Percentiles rank a stretch among this genome's conserved stretches.
phyloP scores from a whole-genome alignment of 768 basidiomycete genomes.

The Gelatoporia subvermispora region DNA sequence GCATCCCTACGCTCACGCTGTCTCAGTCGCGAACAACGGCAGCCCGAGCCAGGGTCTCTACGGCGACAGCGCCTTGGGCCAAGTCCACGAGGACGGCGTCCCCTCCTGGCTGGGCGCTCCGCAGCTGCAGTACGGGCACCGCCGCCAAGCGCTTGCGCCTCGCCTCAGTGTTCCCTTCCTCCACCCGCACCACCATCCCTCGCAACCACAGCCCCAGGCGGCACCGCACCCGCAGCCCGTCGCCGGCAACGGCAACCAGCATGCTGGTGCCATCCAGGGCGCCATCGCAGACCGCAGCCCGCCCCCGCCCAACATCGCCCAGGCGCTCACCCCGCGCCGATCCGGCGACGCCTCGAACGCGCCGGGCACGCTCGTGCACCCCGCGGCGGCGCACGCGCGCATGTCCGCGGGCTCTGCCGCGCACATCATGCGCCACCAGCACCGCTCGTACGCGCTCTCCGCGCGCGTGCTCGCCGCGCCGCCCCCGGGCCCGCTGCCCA shows the following conservation, averaged over 20 bases:
- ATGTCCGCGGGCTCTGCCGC: background rate
- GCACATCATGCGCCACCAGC: conserved; percentile 1
- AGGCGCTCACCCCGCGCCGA: background rate
- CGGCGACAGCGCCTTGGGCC: too few species aligned
- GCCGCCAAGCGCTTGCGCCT: conserved; percentile 8
- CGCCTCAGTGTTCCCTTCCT: conserved; percentile 8
- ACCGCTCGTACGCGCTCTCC: conserved; percentile 10
- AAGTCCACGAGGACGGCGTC: background rate
- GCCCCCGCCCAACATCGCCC: background rate
- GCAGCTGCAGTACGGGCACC: conserved; percentile 2
- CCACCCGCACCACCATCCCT: background rate
- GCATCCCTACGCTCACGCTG: conserved; percentile 24
- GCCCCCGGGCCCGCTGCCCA: conserved; percentile 23
- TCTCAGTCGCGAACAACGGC: conserved; percentile 14
- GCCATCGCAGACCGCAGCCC: background rate
- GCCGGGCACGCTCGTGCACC: conserved; percentile 5
- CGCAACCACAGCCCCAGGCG: background rate
- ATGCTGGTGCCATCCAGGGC: background rate
- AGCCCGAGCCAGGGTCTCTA: background rate
- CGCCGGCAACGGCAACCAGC: background rate
- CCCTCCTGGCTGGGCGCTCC: conserved; percentile 1
- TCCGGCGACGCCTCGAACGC: conserved; percentile 3
- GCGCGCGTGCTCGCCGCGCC: conserved; percentile 13
- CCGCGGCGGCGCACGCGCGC: background rate
- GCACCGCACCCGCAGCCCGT: background rate